Evolutionary conservation across 148 eudicot species (phyloP), one percentile per base, ranked within the genome.

Genomic region (Rhododendron molle): DNA sequence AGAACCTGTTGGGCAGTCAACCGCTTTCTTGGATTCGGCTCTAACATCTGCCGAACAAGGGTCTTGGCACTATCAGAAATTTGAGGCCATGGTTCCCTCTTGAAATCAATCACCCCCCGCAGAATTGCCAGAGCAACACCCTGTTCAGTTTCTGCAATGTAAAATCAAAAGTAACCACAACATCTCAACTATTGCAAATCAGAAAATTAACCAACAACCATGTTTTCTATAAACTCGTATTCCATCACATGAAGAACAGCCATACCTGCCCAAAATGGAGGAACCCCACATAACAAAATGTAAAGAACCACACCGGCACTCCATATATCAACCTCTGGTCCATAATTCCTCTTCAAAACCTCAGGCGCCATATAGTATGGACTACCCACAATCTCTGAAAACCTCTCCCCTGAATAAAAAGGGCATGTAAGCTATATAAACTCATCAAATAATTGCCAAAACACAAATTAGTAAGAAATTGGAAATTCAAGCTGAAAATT

Each of bases 311-410:
- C 98, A 43, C 98, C 98, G 83, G 98, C 94, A 88, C 98, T 95
- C 98, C 98, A 95, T 40, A 95, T 88, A 92, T 95, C 98, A 43
- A 95, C 98, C 86, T 95, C 98, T 1, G 93, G 96, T 32, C 98
- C 98, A 85, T 95, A 95, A 88, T 91, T 95, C 77, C 98, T 89
- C 92, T 91, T 95, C 80, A 95, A 84, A 44, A 95, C 96, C 87
- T 95, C 98, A 15, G 98, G 98, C 26, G 98, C 98, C 98, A 95
- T 95, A 72, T 95, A 95, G 83, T 95, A 95, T 65, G 98, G 98
- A 87, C 98, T 95, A 56, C 98, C 98, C 73, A 95, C 98, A 81
- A 95, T 95, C 86, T 95, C 98, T 77, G 94, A 90, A 78, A 95
- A 95, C 83, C 82, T 91, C 87, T 95, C 96, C 52, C 96, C 98